These are phyloP conservation scores for Amphichorda felina DNA, from an alignment of 2,329 filamentous ascomycete genomes.

Conservation along the genomic window DNA sequence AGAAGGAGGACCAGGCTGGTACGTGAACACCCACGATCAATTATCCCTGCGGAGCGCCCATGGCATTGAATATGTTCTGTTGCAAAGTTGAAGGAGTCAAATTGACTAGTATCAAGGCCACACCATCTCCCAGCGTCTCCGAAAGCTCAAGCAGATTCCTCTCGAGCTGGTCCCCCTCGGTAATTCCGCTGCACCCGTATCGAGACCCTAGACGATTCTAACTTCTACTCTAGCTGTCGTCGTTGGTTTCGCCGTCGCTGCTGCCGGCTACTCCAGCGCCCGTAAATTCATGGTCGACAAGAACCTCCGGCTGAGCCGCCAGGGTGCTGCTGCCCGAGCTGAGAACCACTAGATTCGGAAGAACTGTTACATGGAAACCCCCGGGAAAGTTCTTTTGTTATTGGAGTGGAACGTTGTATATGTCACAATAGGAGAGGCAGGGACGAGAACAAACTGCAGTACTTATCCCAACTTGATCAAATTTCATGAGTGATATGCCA, in stretches of 20 bases:
- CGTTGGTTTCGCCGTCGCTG: conserved; percentile 70
- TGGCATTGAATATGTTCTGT: background rate
- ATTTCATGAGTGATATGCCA: conserved; percentile 6
- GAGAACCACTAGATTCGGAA: conserved; percentile 9
- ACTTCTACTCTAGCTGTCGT: conserved; percentile 55
- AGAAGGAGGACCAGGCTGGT: conserved; percentile 60
- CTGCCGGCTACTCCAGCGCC: conserved; percentile 69
- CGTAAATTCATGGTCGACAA: conserved; percentile 84
- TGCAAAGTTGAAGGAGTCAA: background rate
- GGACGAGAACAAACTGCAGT: background rate
- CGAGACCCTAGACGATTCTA: background rate
- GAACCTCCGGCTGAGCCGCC: conserved; percentile 77
- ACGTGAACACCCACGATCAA: conserved; percentile 24
- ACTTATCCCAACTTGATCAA: conserved; percentile 7
- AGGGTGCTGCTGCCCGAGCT: conserved; percentile 35
- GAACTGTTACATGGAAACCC: background rate
- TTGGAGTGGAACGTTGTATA: conserved; percentile 7
- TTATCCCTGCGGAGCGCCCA: background rate
- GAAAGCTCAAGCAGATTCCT: conserved; percentile 80
- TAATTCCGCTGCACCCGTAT: conserved; percentile 26
- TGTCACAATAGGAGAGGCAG: conserved; percentile 4
- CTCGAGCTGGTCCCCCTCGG: conserved; percentile 91
- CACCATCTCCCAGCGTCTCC: conserved; percentile 90
- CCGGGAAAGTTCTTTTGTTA: conserved; percentile 7
- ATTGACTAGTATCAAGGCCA: conserved; percentile 51